These are phyloP conservation scores for Carex scoparia DNA, from an alignment of 176 grass and related monocot species.

Conservation along the genomic window DNA sequence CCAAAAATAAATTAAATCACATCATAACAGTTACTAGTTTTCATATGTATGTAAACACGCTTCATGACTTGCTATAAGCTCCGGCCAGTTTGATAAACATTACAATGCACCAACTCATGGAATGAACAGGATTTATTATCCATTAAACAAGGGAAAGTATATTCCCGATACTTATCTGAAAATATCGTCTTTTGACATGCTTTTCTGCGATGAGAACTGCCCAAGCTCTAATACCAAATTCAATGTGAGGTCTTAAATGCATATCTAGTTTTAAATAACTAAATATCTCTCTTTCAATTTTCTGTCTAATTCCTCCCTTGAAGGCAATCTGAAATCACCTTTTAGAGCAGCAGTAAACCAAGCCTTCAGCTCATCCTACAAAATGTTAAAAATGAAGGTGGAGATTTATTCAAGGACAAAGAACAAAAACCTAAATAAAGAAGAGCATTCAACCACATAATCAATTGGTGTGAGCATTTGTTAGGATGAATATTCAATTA, in stretches of 20 bases:
- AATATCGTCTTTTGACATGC: not conserved
- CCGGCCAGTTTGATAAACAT: not conserved
- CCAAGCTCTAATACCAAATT: not conserved
- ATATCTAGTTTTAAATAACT: conserved; percentile 25
- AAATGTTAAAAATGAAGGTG: conserved; percentile 8
- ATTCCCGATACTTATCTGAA: not conserved
- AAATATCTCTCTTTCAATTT: conserved; percentile 60
- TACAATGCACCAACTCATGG: not conserved
- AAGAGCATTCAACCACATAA: not conserved
- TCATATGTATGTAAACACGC: not conserved
- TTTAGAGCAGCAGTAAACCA: conserved; percentile 64
- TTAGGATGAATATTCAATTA: not conserved
- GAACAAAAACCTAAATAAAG: not conserved
- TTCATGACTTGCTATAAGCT: not conserved
- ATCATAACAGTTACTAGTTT: not conserved
- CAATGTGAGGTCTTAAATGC: not conserved
- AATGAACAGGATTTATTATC: not conserved
- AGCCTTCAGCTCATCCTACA: conserved; percentile 72
- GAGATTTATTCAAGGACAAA: not conserved
- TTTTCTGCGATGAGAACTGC: not conserved
- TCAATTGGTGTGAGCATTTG: not conserved
- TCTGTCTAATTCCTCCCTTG: conserved; percentile 47
- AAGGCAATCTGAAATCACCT: conserved; percentile 48
- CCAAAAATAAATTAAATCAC: too few species aligned
- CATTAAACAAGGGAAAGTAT: not conserved